Conservation (phyloP, 768 basidiomycete species). For the Mycena alexandri region DNA sequence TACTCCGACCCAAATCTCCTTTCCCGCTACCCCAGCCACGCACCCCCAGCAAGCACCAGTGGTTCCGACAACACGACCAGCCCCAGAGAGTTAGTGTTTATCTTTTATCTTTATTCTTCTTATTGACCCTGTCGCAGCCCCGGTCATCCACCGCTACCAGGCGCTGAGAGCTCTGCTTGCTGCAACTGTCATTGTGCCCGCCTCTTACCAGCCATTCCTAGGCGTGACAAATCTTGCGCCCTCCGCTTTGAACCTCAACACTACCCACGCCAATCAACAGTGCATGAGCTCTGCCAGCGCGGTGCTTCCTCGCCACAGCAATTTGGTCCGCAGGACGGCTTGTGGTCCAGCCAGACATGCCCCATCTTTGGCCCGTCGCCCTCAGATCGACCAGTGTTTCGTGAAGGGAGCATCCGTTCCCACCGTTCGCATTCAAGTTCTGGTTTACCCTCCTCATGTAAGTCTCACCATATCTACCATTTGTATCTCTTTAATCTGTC, state of each 20-base stretch:
- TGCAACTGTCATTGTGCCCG: not conserved
- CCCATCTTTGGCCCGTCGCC: not conserved
- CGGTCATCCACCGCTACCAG: not conserved
- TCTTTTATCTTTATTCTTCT: too few species aligned
- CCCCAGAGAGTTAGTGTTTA: too few species aligned
- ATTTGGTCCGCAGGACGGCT: not conserved
- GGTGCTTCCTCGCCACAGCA: not conserved
- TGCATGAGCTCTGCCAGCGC: not conserved
- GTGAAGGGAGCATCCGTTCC: not conserved
- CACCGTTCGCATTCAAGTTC: not conserved
- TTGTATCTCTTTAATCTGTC: not conserved
- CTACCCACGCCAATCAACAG: not conserved
- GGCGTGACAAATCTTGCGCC: not conserved
- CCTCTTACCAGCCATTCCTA: not conserved
- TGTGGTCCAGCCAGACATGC: not conserved
- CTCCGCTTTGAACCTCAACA: not conserved
- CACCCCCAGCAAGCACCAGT: too few species aligned
- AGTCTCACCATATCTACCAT: not conserved
- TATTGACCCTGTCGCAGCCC: too few species aligned
- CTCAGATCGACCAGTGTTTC: not conserved
- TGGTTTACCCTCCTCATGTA: constrained; percentile 6
- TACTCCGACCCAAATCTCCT: too few species aligned
- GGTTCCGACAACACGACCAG: too few species aligned
- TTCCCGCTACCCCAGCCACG: too few species aligned
- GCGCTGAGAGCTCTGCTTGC: not conserved